A percentile compares a stretch with the other conserved stretches of the same genome.
phyloP scores from a whole-genome alignment of 2,329 filamentous ascomycete genomes.

The Trichoderma atrobrunneum region DNA sequence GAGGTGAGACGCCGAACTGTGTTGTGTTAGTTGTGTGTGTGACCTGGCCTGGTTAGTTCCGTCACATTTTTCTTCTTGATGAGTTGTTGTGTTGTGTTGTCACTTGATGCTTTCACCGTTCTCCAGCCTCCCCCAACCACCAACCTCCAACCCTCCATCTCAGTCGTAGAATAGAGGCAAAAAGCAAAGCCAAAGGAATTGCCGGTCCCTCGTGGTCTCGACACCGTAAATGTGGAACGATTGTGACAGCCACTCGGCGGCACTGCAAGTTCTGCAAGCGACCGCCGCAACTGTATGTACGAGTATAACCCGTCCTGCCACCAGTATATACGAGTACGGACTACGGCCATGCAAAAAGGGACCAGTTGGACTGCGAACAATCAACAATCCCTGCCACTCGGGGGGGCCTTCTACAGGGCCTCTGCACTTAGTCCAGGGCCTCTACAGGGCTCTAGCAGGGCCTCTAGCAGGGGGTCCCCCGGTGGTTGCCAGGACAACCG shows the following conservation, averaged over 20 bases:
- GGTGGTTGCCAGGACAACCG: neutral
- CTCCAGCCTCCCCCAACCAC: neutral
- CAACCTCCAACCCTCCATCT: neutral
- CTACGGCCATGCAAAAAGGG: neutral
- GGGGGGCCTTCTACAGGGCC: neutral
- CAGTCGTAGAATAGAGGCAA: neutral
- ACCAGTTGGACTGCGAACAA: neutral
- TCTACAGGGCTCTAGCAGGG: neutral
- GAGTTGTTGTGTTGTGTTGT: neutral
- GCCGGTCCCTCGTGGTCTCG: neutral
- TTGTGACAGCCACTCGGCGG: neutral
- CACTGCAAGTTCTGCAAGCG: neutral
- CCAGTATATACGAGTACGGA: slow-evolving; percentile 6
- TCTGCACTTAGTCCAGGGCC: neutral
- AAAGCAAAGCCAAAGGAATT: neutral
- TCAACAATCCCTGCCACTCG: neutral
- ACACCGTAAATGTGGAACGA: neutral
- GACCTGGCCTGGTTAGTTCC: neutral
- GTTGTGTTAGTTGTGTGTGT: neutral
- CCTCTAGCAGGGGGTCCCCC: neutral
- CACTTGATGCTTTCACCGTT: neutral
- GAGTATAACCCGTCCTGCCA: neutral
- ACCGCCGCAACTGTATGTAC: neutral
- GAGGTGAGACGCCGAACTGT: neutral
- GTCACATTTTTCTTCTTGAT: neutral